Evolutionary conservation across 2,329 filamentous ascomycete genomes (phyloP).

Genomic region (Trichothecium sympodiale): DNA sequence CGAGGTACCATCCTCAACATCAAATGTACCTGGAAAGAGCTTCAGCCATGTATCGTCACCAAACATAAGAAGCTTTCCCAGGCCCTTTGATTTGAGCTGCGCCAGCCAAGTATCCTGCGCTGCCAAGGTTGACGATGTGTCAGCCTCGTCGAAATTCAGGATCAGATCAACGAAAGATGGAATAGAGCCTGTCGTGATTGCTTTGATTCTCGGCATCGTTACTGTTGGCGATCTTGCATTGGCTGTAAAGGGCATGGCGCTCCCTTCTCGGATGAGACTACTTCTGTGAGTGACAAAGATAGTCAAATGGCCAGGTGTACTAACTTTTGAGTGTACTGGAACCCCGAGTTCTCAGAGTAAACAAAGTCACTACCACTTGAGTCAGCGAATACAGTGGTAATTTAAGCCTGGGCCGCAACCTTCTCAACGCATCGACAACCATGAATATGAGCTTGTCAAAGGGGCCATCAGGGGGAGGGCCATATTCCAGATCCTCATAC

Average conservation of each 20-base stretch:
- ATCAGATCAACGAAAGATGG: conserved; percentile 96
- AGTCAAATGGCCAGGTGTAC: conserved; percentile 6
- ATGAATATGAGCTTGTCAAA: conserved; percentile 94
- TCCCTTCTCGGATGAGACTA: conserved; percentile 74
- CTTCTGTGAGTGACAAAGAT: neutral
- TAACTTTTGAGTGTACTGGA: conserved; percentile 79
- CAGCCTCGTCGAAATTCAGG: conserved; percentile 88
- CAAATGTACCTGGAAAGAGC: conserved; percentile 82
- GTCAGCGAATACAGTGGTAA: conserved; percentile 1
- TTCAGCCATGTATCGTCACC: conserved; percentile 98
- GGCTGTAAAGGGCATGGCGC: conserved; percentile 85
- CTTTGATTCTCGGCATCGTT: conserved; percentile 96
- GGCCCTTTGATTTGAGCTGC: conserved; percentile 66
- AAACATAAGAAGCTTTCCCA: conserved; percentile 80
- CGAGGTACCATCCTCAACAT: conserved; percentile 79
- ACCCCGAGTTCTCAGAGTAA: conserved; percentile 68
- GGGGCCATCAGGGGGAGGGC: conserved; percentile 47
- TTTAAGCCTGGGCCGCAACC: conserved; percentile 33
- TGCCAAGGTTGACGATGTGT: conserved; percentile 78
- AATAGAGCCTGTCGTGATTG: conserved; percentile 95
- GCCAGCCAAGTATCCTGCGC: conserved; percentile 93
- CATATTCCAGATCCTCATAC: conserved; percentile 47
- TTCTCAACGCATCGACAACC: conserved; percentile 91
- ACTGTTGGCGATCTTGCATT: conserved; percentile 95
- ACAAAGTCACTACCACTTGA: conserved; percentile 68